A percentile compares a stretch with the other conserved stretches of the same genome.
phyloP scores from a whole-genome alignment of 345 rosid genomes.

The Chamaenerion angustifolium region DNA sequence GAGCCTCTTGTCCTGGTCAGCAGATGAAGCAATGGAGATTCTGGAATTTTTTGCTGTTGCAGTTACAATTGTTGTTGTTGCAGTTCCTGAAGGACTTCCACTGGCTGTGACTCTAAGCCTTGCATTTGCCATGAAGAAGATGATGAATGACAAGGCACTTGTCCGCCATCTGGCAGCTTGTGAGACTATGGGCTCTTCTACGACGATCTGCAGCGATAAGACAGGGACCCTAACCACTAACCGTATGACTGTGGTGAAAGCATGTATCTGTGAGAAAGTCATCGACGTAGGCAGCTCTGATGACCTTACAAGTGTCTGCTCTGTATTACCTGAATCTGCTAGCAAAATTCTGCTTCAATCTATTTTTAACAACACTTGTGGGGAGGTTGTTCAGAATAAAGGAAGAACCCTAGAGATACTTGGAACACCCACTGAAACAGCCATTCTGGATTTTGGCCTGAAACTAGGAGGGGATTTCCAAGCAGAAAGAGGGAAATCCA shows the following conservation, averaged over 20 bases:
- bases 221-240: slow-evolving; percentile 88
- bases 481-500: slow-evolving; percentile 32
- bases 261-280: slow-evolving; percentile 52
- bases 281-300: slow-evolving; percentile 31
- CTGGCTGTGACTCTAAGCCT: slow-evolving; percentile 91
- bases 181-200: slow-evolving; percentile 92
- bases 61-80: slow-evolving; percentile 70
- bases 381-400: slow-evolving; percentile 56
- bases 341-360: slow-evolving; percentile 54
- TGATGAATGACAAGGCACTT: slow-evolving; percentile 64
- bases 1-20: slow-evolving; percentile 49
- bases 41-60: slow-evolving; percentile 62
- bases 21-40: slow-evolving; percentile 53
- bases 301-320: neutral
- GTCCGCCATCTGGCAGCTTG: slow-evolving; percentile 81
- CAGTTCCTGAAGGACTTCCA: slow-evolving; percentile 88
- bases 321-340: slow-evolving; percentile 44
- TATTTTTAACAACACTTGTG: slow-evolving; percentile 74
- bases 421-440: slow-evolving; percentile 95
- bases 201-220: slow-evolving; percentile 78
- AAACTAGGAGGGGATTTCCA: slow-evolving; percentile 68
- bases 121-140: slow-evolving; percentile 67
- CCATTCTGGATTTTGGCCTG: slow-evolving; percentile 75
- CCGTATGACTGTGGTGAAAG: slow-evolving; percentile 71
- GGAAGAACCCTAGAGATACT: slow-evolving; percentile 56